Base-by-base conservation (phyloP, 2,329 filamentous ascomycete species). In the Ascomycota sp. region DNA sequence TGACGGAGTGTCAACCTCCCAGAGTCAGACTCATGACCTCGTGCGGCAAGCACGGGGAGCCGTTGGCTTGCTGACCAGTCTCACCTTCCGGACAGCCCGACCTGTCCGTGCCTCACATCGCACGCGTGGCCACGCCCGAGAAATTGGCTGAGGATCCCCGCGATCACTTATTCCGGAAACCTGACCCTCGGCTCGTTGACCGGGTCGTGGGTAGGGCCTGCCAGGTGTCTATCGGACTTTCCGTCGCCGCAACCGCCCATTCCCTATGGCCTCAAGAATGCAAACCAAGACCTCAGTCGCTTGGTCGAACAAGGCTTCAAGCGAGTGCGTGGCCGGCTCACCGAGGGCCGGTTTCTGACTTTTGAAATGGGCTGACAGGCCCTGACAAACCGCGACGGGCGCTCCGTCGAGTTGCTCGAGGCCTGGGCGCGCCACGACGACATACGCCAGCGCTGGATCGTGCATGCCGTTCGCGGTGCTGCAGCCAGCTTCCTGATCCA, bases 201-300 rank as follows among this genome's bases (percentile, higher is more conserved):
- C 2, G 36, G 36, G 4, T 34, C 36, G 4, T 39, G 37, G 36
- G 34, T 38, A 7, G 36, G 37, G 3, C 33, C 36, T 5, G 36
- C 37, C 5, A 35, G 25, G n/a, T 39, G 37, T 25, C 33, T 37
- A 4, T 23, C 32, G 13, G 32, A 39, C 20, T 23, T 36, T 25
- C 24, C 17, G 21, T 22, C 27, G 3, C 29, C 32, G 26, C 31
- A 30, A 8, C 37, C 36, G 1, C 34, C 32, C 0, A 27, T 39
- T 5, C 37, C 37, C 4, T 38, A 35, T n/a, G 37, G 37, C 4
- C 13, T 20, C 3, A 15, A 20, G 8, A 39, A 39, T 20, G 73
- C 73, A 39, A 91, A 91, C 45, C 64, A 91, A 57, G 78, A 91
- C 50, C 75, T 92, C 42, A 89, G 89, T 59, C 80, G 91, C 51